Evolutionary conservation across 1,139 yeast species (phyloP).

Genomic region (Debaryomyces subglobosus): DNA sequence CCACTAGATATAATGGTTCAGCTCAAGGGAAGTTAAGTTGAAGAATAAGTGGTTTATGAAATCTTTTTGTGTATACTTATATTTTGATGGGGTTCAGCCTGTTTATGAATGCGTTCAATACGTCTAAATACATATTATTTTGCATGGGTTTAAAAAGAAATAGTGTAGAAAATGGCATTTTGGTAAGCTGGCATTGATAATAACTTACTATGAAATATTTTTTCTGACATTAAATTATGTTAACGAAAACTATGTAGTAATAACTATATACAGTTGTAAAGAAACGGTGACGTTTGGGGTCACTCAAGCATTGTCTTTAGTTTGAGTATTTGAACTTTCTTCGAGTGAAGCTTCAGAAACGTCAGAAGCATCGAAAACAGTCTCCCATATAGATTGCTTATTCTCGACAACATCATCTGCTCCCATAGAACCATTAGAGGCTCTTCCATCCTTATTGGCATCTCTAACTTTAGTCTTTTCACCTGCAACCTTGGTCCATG

Average conservation of each 20-base stretch:
- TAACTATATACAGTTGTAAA: constrained; percentile 4
- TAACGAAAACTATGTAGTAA: constrained; percentile 1
- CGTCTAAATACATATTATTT: constrained; percentile 3
- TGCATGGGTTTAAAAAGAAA: constrained; percentile 1
- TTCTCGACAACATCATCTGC: constrained; percentile 24
- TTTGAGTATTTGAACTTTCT: background rate
- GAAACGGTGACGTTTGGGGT: background rate
- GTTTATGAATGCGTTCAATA: background rate
- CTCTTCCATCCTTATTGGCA: constrained; percentile 42
- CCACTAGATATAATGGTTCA: constrained; percentile 21
- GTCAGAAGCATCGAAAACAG: constrained; percentile 18
- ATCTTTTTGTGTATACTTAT: constrained; percentile 3
- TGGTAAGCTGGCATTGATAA: background rate
- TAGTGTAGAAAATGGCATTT: background rate
- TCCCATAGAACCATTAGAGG: constrained; percentile 29
- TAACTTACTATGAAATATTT: background rate
- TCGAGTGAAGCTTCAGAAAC: constrained; percentile 3
- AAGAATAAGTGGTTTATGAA: background rate
- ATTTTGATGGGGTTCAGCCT: background rate
- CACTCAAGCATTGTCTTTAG: background rate
- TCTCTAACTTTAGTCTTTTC: constrained; percentile 54
- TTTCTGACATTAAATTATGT: constrained; percentile 4
- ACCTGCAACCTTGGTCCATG: constrained; percentile 75
- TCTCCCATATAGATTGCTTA: constrained; percentile 34
- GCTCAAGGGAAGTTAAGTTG: background rate